Evolutionary conservation across 805 yeast species (phyloP), one percentile per base, ranked within the genome.

Genomic region (Clavispora vitiphila): DNA sequence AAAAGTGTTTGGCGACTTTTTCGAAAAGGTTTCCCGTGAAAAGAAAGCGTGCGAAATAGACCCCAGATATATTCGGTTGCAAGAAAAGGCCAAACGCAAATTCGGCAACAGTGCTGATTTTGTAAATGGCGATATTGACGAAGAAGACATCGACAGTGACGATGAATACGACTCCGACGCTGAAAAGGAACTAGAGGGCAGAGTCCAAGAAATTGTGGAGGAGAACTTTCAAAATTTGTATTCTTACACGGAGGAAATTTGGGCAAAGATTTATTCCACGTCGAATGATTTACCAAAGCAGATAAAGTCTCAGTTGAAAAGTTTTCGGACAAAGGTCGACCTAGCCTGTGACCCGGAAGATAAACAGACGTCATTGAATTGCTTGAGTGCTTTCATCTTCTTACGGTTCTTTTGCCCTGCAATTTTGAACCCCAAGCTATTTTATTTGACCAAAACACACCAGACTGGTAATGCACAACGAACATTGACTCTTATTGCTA

Each of bases 381-480:
- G 95, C 38, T 65, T 90, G 24, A 77, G 93, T 16, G 89, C 96
- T 1, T 86, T 93, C 54, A 65, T 91, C 10, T 93, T 91, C 58
- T 64, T 91, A 45, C 51, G 74, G 43, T 69, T 69, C 60, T 76
- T 89, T 49, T 89, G 96, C 54, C 98, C 99, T 0, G 96, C 96
- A 0, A 76, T 91, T 22, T 64, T 93, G 56, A 90, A 88, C 54
- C 99, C 99, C 0, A 88, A 87, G 54, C 61, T 90, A 37, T 89
- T 88, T 59, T 80, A 81, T 46, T 67, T 93, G 38, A 77, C 87
- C 0, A 73, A 77, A 39, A 71, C 76, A 27, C 91, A 86, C 51
- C 87, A 88, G 44, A 72, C 80, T 8, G 87, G 89, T 2, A 71
- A 71, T 9, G 71, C 81, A 2, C 90, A 88, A 49, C 71, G 96